Evolutionary conservation across 2,329 filamentous ascomycete genomes (phyloP).

Genomic region (Aspergillus terreus): DNA sequence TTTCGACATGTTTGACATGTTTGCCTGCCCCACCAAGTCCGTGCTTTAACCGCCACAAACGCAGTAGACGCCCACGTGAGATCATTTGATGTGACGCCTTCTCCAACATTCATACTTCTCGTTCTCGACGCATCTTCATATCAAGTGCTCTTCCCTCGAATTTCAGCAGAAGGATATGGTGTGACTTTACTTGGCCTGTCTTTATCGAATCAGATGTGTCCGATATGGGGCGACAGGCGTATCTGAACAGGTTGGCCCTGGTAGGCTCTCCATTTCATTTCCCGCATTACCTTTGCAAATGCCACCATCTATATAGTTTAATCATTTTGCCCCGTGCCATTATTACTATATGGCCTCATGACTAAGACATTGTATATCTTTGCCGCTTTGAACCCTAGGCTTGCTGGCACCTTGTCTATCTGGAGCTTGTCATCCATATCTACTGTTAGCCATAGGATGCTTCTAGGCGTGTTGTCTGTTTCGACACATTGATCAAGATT

Average conservation of each 20-base stretch:
- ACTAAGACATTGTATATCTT: too few relatives aligned
- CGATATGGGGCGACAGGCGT: constrained; percentile 44
- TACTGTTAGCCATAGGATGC: too few relatives aligned
- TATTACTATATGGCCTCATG: neutral
- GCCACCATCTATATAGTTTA: neutral
- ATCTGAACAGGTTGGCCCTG: constrained; percentile 44
- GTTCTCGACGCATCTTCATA: neutral
- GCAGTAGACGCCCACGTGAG: constrained; percentile 17
- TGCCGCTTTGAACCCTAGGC: too few relatives aligned
- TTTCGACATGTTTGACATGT: constrained; percentile 32
- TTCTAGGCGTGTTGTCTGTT: too few relatives aligned
- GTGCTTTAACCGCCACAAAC: constrained; percentile 21
- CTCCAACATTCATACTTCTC: too few relatives aligned
- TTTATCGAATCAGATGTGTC: neutral
- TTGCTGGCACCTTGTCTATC: neutral
- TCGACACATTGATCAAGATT: too few relatives aligned
- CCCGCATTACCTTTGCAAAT: constrained; percentile 1
- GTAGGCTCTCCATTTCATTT: constrained; percentile 29
- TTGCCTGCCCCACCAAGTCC: constrained; percentile 33
- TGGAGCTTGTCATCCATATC: neutral
- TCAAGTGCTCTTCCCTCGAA: neutral
- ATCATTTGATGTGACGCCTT: too few relatives aligned
- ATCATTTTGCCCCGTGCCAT: neutral
- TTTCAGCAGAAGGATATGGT: neutral
- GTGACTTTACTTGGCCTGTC: neutral